Evolutionary conservation across 2,329 filamentous ascomycete genomes (phyloP).

Genomic region (Xylariaceae sp.): DNA sequence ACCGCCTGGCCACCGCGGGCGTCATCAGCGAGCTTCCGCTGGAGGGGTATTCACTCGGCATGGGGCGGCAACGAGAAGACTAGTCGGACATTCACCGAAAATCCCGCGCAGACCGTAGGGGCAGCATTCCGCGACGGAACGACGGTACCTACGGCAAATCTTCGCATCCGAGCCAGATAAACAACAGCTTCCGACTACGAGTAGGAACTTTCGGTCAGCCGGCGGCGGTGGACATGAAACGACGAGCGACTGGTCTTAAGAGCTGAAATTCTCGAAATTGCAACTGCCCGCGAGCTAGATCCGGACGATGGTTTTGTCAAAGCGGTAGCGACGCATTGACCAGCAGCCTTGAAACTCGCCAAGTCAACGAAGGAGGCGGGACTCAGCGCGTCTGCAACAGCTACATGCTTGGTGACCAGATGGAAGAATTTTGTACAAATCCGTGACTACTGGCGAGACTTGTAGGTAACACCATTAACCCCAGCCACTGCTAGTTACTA

Average conservation of each 20-base stretch:
- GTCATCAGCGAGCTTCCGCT: constrained; percentile 7
- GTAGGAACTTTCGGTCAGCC: neutral
- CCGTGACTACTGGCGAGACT: too few species aligned
- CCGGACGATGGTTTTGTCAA: constrained; percentile 8
- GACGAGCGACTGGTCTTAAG: neutral
- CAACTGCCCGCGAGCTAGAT: neutral
- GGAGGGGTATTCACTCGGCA: constrained; percentile 5
- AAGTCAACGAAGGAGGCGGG: constrained; percentile 5
- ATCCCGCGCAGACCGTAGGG: constrained; percentile 5
- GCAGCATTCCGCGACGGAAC: constrained; percentile 3
- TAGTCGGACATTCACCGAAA: neutral
- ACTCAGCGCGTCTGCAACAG: constrained; percentile 2
- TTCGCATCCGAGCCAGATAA: neutral
- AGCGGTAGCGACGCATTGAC: constrained; percentile 7
- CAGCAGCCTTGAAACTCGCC: constrained; percentile 8
- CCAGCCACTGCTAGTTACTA: too few species aligned
- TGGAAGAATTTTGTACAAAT: too few species aligned
- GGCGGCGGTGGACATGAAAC: neutral
- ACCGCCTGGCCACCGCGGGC: constrained; percentile 6
- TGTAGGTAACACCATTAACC: too few species aligned
- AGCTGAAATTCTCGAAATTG: constrained; percentile 4
- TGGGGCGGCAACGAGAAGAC: constrained; percentile 11
- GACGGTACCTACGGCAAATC: constrained; percentile 1
- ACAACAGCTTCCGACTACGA: constrained; percentile 1
- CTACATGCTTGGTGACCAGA: constrained; percentile 6